Conservation (phyloP, 768 basidiomycete genomes). For the Hygrocybe punicea region DNA sequence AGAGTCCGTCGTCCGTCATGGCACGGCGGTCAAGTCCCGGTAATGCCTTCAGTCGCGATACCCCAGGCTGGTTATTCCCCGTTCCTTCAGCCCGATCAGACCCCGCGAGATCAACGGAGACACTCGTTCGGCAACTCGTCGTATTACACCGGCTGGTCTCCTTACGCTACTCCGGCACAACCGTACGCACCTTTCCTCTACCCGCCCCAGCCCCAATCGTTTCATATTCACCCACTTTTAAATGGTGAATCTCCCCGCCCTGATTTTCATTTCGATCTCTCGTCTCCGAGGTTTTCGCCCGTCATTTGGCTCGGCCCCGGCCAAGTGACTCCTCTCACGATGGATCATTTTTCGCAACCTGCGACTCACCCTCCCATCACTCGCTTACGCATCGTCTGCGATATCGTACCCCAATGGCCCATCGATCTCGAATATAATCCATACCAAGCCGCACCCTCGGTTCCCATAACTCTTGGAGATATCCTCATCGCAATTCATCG, state of each 20-base stretch:
- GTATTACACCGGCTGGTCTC: slow-evolving; percentile 14
- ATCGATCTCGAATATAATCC: slow-evolving; percentile 47
- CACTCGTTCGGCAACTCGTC: slow-evolving; percentile 10
- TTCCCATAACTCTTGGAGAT: slow-evolving; percentile 56
- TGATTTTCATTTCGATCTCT: slow-evolving; percentile 57
- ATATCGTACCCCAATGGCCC: slow-evolving; percentile 59
- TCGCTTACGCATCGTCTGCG: slow-evolving; percentile 55
- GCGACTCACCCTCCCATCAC: slow-evolving; percentile 57
- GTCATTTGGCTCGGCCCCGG: slow-evolving; percentile 38
- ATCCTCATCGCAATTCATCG: slow-evolving; percentile 51
- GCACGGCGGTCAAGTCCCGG: slow-evolving; percentile 30
- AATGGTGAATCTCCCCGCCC: slow-evolving; percentile 47
- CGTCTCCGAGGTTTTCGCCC: slow-evolving; percentile 46
- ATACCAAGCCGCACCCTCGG: slow-evolving; percentile 18
- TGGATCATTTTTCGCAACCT: slow-evolving; percentile 46
- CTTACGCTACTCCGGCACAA: slow-evolving; percentile 12
- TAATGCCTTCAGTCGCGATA: slow-evolving; percentile 14
- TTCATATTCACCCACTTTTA: slow-evolving; percentile 49
- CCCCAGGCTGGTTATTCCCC: slow-evolving; percentile 17
- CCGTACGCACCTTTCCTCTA: slow-evolving; percentile 15
- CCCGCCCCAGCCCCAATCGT: slow-evolving; percentile 12
- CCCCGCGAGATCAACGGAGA: slow-evolving; percentile 8
- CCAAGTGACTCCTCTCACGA: slow-evolving; percentile 37
- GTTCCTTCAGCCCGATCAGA: slow-evolving; percentile 17
- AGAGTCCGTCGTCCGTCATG: slow-evolving; percentile 44